Conservation (phyloP, 164 flowering plant genomes). For the Umbellularia californica region DNA sequence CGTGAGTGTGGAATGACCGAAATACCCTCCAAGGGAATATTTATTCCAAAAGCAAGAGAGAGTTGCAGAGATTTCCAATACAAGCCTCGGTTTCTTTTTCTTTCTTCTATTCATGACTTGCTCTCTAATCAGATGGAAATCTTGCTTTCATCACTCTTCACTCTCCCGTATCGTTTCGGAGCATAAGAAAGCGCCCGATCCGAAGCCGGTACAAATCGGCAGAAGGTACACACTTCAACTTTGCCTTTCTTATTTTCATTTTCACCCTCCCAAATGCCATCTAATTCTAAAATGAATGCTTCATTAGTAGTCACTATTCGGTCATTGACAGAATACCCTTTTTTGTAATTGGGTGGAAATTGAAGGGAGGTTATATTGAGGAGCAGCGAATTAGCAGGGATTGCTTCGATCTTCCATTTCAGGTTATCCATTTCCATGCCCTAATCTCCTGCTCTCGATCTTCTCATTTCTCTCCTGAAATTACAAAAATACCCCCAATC, state of each 20-base stretch:
- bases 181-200: slow-evolving; percentile 3
- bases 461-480: neutral
- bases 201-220: neutral
- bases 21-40: too few relatives aligned
- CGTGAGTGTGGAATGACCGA: too few relatives aligned
- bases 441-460: neutral
- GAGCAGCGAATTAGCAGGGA: slow-evolving; percentile 70
- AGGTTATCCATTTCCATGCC: slow-evolving; percentile 38
- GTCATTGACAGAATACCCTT: too few relatives aligned
- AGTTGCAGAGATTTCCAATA: too few relatives aligned
- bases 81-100: too few relatives aligned
- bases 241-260: neutral
- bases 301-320: too few relatives aligned
- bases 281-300: too few relatives aligned
- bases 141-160: neutral
- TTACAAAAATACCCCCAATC: neutral
- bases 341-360: neutral
- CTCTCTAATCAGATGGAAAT: neutral
- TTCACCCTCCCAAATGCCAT: neutral
- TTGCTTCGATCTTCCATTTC: slow-evolving; percentile 74
- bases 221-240: slow-evolving; percentile 2
- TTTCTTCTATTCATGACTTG: too few relatives aligned
- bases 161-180: slow-evolving; percentile 2
- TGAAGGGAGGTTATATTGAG: slow-evolving; percentile 66
- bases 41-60: too few relatives aligned